phyloP scores from a whole-genome alignment of 768 basidiomycete species.

The Mycena rebaudengoi region DNA sequence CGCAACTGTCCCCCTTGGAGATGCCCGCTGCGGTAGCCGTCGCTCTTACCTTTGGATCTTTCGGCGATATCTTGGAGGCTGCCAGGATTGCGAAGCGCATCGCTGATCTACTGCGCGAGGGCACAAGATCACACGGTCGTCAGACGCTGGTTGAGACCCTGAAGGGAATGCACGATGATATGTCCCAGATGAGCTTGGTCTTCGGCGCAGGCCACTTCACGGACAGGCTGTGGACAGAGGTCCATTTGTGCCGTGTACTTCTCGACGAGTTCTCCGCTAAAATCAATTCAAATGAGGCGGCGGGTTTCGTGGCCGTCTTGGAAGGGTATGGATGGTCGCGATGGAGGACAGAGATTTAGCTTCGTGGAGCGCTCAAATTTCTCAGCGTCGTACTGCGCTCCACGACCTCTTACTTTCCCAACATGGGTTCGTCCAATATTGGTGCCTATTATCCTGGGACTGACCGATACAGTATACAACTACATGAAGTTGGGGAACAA shows the following conservation, averaged over 20 bases:
- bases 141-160: slow-evolving; percentile 5
- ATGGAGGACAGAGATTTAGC: slow-evolving; percentile 5
- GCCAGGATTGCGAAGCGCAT: slow-evolving; percentile 14
- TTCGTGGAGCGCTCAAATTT: slow-evolving; percentile 5
- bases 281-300: background rate
- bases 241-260: slow-evolving; percentile 13
- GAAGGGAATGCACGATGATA: background rate
- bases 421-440: slow-evolving; percentile 2
- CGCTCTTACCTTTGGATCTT: slow-evolving; percentile 16
- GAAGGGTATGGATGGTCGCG: background rate
- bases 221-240: slow-evolving; percentile 1
- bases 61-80: slow-evolving; percentile 10
- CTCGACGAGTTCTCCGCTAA: slow-evolving; percentile 2
- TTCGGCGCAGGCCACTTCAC: background rate
- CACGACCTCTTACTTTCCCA: background rate
- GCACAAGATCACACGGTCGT: background rate
- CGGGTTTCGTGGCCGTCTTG: background rate
- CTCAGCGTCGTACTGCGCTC: slow-evolving; percentile 5
- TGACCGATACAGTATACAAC: slow-evolving; percentile 6
- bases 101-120: slow-evolving; percentile 3
- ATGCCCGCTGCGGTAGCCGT: slow-evolving; percentile 7
- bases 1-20: background rate
- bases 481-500: slow-evolving; percentile 4
- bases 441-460: background rate
- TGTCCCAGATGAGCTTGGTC: slow-evolving; percentile 1